Percentiles rank a stretch among this genome's conserved stretches.
Evolutionary conservation across 345 rosid species (phyloP).

Genomic region (Hypericum perforatum): DNA sequence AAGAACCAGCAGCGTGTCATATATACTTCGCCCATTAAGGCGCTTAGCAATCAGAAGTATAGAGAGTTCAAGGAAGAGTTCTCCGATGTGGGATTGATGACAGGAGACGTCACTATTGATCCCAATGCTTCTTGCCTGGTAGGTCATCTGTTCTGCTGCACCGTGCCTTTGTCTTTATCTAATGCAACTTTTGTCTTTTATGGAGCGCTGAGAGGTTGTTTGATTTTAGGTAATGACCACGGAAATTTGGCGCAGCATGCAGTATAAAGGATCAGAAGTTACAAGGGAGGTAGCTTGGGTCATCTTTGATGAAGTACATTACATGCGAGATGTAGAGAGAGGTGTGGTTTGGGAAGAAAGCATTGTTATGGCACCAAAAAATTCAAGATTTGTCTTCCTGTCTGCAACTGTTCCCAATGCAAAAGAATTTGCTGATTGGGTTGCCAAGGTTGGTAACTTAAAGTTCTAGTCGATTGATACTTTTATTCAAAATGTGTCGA

Average conservation of each 20-base stretch:
- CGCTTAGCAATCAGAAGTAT: constrained; percentile 89
- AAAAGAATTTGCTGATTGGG: constrained; percentile 99
- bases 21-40: constrained; percentile 94
- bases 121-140: constrained; percentile 96
- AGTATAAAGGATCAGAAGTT: constrained; percentile 86
- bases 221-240: constrained; percentile 89
- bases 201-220: constrained; percentile 16
- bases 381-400: constrained; percentile 82
- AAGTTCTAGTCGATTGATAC: not conserved
- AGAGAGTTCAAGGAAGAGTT: constrained; percentile 97
- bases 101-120: constrained; percentile 94
- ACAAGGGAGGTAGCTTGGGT: constrained; percentile 96
- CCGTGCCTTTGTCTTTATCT: not conserved
- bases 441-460: constrained; percentile 62
- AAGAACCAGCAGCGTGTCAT: constrained; percentile 78
- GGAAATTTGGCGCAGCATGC: constrained; percentile 99
- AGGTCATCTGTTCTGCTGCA: constrained; percentile 7
- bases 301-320: constrained; percentile 96
- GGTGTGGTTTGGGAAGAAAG: constrained; percentile 99
- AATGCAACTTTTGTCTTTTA: constrained; percentile 1
- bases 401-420: constrained; percentile 99
- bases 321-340: constrained; percentile 98
- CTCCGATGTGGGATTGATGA: constrained; percentile 96
- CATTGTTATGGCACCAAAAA: constrained; percentile 97
- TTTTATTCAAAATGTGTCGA: not conserved